Percentiles rank a stretch among this genome's conserved stretches.
phyloP scores from a whole-genome alignment of 768 basidiomycete genomes.

The Sarcodon sp. region DNA sequence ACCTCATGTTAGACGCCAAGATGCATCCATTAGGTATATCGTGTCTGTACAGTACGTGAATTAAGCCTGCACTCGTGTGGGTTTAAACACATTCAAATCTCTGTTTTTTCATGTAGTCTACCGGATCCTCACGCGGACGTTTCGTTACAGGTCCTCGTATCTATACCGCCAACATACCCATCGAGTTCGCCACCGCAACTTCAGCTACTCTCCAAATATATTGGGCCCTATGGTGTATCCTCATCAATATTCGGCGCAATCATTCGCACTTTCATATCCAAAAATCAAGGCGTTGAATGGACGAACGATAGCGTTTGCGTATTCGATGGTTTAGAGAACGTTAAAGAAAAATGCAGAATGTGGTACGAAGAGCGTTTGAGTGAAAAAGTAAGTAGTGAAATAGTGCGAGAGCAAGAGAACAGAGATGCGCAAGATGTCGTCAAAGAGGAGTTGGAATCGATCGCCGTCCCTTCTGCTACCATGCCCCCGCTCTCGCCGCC shows the following conservation, averaged over 20 bases:
- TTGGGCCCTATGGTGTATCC: conserved; percentile 70
- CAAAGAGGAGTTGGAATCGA: conserved; percentile 3
- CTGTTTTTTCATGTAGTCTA: conserved; percentile 8
- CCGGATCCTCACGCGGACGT: conserved; percentile 11
- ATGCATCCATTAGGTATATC: neutral
- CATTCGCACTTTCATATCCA: conserved; percentile 70
- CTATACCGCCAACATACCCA: conserved; percentile 46
- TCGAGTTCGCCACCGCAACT: conserved; percentile 60
- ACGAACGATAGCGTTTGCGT: conserved; percentile 62
- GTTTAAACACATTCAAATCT: neutral
- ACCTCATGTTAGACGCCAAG: neutral
- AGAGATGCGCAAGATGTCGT: conserved; percentile 3
- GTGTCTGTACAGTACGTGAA: neutral
- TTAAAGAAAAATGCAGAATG: conserved; percentile 46
- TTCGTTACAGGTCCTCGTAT: conserved; percentile 24
- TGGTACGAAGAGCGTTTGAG: conserved; percentile 68
- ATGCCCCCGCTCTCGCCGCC: conserved; percentile 4
- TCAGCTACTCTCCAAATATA: conserved; percentile 74
- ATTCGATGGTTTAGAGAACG: conserved; percentile 76
- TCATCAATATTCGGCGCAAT: conserved; percentile 63
- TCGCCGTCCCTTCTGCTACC: conserved; percentile 4
- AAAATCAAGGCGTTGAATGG: conserved; percentile 62
- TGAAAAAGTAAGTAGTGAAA: conserved; percentile 38
- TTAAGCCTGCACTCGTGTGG: neutral
- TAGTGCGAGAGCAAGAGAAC: conserved; percentile 38